Conservation (phyloP, 2,329 filamentous ascomycete species). For the Aspergillus pseudoglaucus region DNA sequence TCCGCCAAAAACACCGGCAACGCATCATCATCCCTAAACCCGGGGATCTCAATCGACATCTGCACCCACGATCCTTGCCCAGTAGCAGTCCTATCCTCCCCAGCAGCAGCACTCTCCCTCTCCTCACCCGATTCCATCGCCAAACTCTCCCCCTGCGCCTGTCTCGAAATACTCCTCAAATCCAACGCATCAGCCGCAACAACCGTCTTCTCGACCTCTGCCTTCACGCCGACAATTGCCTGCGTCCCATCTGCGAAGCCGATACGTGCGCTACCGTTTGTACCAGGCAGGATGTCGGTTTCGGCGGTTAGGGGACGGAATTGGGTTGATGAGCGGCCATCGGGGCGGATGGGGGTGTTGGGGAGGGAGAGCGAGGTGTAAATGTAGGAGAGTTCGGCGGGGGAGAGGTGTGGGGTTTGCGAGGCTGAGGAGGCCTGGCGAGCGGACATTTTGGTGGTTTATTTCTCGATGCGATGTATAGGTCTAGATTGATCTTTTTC, state of each 20-base stretch:
- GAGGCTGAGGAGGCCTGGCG: constrained; percentile 49
- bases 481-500: too few relatives aligned
- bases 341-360: constrained; percentile 68
- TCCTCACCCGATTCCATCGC: constrained; percentile 16
- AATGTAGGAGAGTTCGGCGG: constrained; percentile 92
- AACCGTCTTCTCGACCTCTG: constrained; percentile 74
- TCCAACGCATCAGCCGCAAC: constrained; percentile 30
- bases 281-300: constrained; percentile 77
- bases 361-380: constrained; percentile 81
- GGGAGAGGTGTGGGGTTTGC: constrained; percentile 64
- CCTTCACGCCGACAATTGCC: constrained; percentile 91
- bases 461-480: background rate
- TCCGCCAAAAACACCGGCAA: constrained; percentile 78
- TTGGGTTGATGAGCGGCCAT: constrained; percentile 73
- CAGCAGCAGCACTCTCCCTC: constrained; percentile 16
- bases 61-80: constrained; percentile 72
- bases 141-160: constrained; percentile 17
- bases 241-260: constrained; percentile 95
- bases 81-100: constrained; percentile 32
- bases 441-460: constrained; percentile 49
- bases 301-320: constrained; percentile 90
- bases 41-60: constrained; percentile 84
- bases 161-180: constrained; percentile 36
- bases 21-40: constrained; percentile 83
- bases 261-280: constrained; percentile 87